Conservation (phyloP, 2,329 filamentous ascomycete genomes). For the Ophiostoma populinum region DNA sequence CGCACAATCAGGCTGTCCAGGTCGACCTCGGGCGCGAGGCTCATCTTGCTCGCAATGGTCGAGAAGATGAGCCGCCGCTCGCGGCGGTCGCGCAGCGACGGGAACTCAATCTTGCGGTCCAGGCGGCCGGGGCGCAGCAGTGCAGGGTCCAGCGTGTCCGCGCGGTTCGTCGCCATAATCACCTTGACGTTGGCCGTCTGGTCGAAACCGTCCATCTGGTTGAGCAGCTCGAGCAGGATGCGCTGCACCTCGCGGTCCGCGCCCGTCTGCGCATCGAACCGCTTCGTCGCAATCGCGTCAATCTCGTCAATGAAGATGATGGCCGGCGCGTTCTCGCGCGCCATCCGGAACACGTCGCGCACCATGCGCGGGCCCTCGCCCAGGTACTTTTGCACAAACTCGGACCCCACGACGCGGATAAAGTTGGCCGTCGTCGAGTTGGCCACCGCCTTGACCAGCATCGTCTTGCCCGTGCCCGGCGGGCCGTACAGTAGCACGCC, state of each 20-base stretch:
- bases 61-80: constrained; percentile 93
- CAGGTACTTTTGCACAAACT: constrained; percentile 97
- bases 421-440: constrained; percentile 97
- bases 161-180: constrained; percentile 98
- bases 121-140: constrained; percentile 86
- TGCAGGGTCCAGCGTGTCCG: constrained; percentile 90
- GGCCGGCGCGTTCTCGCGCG: constrained; percentile 88
- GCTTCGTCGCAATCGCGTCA: constrained; percentile 96
- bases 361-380: constrained; percentile 98
- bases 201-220: constrained; percentile 99
- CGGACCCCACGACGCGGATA: constrained; percentile 93
- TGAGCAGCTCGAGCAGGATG: constrained; percentile 90
- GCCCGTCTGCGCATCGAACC: constrained; percentile 96
- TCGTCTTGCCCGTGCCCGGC: constrained; percentile 90
- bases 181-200: constrained; percentile 99
- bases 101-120: constrained; percentile 97
- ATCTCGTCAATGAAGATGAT: constrained; percentile 99
- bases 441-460: constrained; percentile 95
- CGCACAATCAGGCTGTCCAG: constrained; percentile 90
- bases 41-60: constrained; percentile 97
- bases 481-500: constrained; percentile 93
- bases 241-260: constrained; percentile 96
- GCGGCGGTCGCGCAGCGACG: constrained; percentile 79
- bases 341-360: constrained; percentile 97
- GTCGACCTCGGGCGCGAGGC: constrained; percentile 87